Conservation (phyloP, 2,329 filamentous ascomycete species). For the Hypoxylon sp. region DNA sequence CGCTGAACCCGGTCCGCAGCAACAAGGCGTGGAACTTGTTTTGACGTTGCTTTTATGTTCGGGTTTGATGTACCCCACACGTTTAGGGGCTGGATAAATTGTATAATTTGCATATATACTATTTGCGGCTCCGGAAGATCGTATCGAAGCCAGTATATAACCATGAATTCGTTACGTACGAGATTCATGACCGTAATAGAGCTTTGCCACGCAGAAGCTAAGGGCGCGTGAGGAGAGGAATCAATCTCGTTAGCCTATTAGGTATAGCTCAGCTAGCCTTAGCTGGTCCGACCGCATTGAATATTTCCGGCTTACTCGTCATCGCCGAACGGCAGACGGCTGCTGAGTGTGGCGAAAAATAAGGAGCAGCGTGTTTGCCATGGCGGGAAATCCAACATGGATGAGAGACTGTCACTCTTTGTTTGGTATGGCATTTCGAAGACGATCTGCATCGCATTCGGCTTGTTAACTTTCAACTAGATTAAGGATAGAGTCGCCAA, state of each 20-base stretch:
- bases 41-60: constrained; percentile 30
- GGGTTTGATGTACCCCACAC: constrained; percentile 33
- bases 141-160: no score
- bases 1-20: constrained; percentile 4
- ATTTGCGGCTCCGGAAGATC: constrained; percentile 30
- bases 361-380: not conserved
- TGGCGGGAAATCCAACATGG: constrained; percentile 20
- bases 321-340: constrained; percentile 8
- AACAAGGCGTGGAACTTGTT: constrained; percentile 22
- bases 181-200: constrained; percentile 10
- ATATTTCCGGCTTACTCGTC: not conserved
- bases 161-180: constrained; percentile 21
- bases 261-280: no score
- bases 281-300: no score
- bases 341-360: constrained; percentile 22
- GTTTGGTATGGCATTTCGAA: not conserved
- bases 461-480: not conserved
- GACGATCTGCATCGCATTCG: not conserved
- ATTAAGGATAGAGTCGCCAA: not conserved
- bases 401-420: constrained; percentile 10
- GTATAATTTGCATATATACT: constrained; percentile 17
- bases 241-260: constrained; percentile 10
- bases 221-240: constrained; percentile 1
- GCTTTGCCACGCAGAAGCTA: constrained; percentile 8
- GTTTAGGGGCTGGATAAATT: constrained; percentile 35